Conservation (phyloP, 148 eudicot genomes). For the Fallopia convolvulus region DNA sequence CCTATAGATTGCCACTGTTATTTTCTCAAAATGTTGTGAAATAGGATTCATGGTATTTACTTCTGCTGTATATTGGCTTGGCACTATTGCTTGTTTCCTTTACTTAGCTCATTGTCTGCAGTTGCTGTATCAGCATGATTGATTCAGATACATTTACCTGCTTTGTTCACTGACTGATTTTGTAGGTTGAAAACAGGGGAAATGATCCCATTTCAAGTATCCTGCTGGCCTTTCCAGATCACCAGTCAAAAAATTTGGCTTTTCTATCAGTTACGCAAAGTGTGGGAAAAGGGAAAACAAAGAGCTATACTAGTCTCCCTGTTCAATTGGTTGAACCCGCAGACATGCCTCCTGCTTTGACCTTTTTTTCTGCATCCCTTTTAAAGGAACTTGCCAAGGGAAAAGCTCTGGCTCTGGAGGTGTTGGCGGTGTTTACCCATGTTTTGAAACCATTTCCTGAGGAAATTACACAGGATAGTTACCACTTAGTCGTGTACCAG, state of each 20-base stretch:
- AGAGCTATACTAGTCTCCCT: constrained; percentile 41
- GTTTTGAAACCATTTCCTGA: constrained; percentile 71
- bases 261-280: constrained; percentile 37
- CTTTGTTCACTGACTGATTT: constrained; percentile 3
- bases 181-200: constrained; percentile 77
- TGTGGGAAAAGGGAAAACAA: constrained; percentile 66
- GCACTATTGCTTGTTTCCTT: neutral
- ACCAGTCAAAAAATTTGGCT: constrained; percentile 58
- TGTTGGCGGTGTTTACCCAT: constrained; percentile 70
- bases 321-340: constrained; percentile 38
- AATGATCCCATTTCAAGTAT: constrained; percentile 50
- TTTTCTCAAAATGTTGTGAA: neutral
- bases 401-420: constrained; percentile 50
- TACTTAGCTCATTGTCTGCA: neutral
- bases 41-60: neutral
- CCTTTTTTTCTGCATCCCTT: constrained; percentile 55
- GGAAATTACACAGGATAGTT: constrained; percentile 81
- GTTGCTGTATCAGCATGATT: neutral
- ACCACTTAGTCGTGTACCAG: constrained; percentile 66
- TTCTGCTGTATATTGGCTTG: neutral
- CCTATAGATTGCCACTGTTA: neutral
- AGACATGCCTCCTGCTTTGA: constrained; percentile 48
- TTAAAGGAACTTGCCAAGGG: constrained; percentile 61
- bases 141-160: neutral
- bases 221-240: constrained; percentile 59